Conservation (phyloP, 176 grass and related monocot species). For the Oryza glaberrima region DNA sequence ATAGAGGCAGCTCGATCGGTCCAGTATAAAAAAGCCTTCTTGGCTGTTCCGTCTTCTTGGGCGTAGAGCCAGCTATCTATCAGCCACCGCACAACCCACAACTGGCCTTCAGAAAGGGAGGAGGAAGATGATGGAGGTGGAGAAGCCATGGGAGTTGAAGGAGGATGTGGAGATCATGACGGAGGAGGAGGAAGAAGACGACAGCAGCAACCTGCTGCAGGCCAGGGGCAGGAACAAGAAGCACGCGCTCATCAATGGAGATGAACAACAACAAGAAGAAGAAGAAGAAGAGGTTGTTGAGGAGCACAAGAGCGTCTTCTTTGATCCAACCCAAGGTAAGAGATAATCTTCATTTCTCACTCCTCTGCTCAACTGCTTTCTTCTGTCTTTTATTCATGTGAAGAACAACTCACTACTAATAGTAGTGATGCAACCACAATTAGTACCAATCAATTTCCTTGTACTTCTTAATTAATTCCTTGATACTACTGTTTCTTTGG, state of each 20-base stretch:
- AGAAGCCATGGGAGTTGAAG: slow-evolving; percentile 51
- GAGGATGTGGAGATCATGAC: slow-evolving; percentile 39
- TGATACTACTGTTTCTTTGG: too few relatives aligned
- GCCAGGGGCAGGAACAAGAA: slow-evolving; percentile 45
- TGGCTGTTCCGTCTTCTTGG: not conserved
- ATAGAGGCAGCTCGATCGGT: not conserved
- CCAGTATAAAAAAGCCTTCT: not conserved
- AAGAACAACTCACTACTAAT: not conserved
- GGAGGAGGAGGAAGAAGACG: slow-evolving; percentile 38
- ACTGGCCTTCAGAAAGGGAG: not conserved
- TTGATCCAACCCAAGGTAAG: slow-evolving; percentile 62
- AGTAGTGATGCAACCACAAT: too few relatives aligned
- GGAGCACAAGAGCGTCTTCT: slow-evolving; percentile 36
- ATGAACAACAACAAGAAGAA: not conserved
- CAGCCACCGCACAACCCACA: not conserved
- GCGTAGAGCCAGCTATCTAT: not conserved
- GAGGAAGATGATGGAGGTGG: slow-evolving; percentile 48
- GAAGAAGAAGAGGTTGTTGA: not conserved
- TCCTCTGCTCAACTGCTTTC: not conserved
- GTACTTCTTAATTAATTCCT: not conserved
- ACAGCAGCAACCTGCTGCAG: slow-evolving; percentile 30
- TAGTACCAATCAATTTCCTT: too few relatives aligned
- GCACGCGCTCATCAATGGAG: not conserved
- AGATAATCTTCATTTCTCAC: not conserved
- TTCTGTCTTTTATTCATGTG: not conserved